Base-by-base conservation (phyloP, 805 yeast species). In the Candida boleticola region DNA sequence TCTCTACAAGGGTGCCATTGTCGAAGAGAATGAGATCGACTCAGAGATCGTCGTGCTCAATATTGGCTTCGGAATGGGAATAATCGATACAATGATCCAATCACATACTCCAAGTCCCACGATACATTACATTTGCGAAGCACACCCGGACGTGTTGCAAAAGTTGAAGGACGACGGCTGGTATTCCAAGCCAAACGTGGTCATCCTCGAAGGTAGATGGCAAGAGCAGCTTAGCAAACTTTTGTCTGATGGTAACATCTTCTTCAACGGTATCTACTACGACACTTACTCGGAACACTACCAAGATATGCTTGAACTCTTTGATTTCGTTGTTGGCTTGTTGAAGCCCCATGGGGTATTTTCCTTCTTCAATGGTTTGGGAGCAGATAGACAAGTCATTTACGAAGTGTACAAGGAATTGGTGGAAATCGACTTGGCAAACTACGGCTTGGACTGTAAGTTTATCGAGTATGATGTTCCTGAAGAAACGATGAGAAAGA, bases 51-150 rank as follows among this genome's bases (percentile, higher is more conserved):
- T 68, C 30, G 80, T 92, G 2, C 67, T 92, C 29, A 90, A 90
- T 54, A 86, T 90, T 30, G 98, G 98, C 0, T 90, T 92, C 59
- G 98, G 98, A 2, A 88, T 90, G 97, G 98, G 98, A 2, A 92
- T 90, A 41, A 89, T 90, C 41, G 98, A 90, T 59, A 66, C 79
- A 1, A 79, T 83, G 75, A 85, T 90, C 45, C 85, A 85, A 55
- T 5, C 5, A 19, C 63, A 62, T 2, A 52, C 47, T 14, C 65
- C 62, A 34, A 54, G 53, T 16, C 92, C 90, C 18, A 68, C 79
- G 3, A 76, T 73, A 47, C 98, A 90, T 59, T 90, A 88, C 61
- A 92, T 90, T 32, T 82, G 88, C 45, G 98, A 90, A 61, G 97
- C 97, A 0, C 98, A 90, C 57, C 97, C 97, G 1, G 95, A 87